Conservation (phyloP, 305 asterid genomes). For the Lippia alba region DNA sequence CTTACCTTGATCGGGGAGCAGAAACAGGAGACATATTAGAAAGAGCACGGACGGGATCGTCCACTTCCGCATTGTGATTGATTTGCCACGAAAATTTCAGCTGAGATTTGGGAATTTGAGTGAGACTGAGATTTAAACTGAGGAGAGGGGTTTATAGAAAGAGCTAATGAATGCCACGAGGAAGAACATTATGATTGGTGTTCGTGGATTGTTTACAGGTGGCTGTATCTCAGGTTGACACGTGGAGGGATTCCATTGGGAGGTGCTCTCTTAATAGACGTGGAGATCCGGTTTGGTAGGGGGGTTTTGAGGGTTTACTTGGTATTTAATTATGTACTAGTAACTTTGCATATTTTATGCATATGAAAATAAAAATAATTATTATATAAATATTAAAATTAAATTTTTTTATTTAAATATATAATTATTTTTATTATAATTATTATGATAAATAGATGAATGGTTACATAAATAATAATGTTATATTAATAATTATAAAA, state of each 20-base stretch:
- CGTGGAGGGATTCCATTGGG: conserved; percentile 65
- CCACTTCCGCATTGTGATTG: conserved; percentile 81
- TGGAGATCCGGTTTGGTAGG: conserved; percentile 39
- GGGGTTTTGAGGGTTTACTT: too few relatives aligned
- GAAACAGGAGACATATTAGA: conserved; percentile 62
- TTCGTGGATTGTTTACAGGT: conserved; percentile 46
- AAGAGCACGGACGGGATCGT: conserved; percentile 66
- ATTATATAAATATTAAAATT: too few relatives aligned
- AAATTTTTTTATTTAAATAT: too few relatives aligned
- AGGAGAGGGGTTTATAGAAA: conserved; percentile 12
- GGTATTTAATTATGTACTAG: too few relatives aligned
- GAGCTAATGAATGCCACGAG: conserved; percentile 43
- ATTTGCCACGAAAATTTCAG: conserved; percentile 9
- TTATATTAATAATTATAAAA: too few relatives aligned
- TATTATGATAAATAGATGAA: too few relatives aligned
- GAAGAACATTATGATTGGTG: conserved; percentile 46
- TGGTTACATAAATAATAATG: too few relatives aligned
- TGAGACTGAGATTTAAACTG: conserved; percentile 33
- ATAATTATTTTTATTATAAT: too few relatives aligned
- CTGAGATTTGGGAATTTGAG: conserved; percentile 1
- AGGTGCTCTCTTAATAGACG: conserved; percentile 41
- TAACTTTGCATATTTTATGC: too few relatives aligned
- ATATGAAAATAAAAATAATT: too few relatives aligned
- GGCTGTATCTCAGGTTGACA: neutral
- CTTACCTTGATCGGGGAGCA: conserved; percentile 80